Evolutionary conservation across 2,329 filamentous ascomycete genomes (phyloP), one percentile per base, ranked within the genome.

Genomic region (Sporothrix mexicana): DNA sequence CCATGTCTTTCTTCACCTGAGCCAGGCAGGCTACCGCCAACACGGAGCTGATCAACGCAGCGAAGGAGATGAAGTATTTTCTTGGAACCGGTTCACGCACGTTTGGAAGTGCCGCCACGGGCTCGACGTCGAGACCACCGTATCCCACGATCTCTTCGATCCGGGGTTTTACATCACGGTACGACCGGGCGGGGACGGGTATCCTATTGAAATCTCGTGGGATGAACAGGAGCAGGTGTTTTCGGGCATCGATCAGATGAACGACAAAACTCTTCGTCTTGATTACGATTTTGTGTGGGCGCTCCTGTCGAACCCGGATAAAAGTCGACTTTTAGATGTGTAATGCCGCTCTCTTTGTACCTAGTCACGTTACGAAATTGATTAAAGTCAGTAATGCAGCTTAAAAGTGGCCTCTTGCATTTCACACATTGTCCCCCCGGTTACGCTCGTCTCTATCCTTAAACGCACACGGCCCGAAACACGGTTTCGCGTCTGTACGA

Each of bases 11-110:
- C 55, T 59, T 30, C 20, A 15, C 55, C 20, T 59, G 30, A 10
- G 20, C 55, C 10, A 59, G 10, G 55, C 23, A 59, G 55, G 55
- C 20, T 59, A 59, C 55, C 55, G 55, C 23, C 13, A 59, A 59
- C 55, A 59, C 55, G 55, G 20, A 59, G 55, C 20, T 25, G 30
- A 25, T 59, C 10, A 59, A 59, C 55, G 55, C 23, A 59, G 23
- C 55, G 55, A 59, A 59, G 55, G 55, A 13, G 55, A 59, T 59
- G n/a, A 59, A 59, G 55, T 59, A 15, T 59, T 59, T 59, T 59
- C 5, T 59, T 59, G 12, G 10, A 59, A 59, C 55, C 55, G 55
- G 5, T 59, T 10, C 9, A 59, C 12, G 23, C 55, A 15, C 55
- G 20, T 59, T 59, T 59, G 10, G 10, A 23, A 59, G 20, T 59